A percentile compares a stretch with the other conserved stretches of the same genome.
Conservation (phyloP, 441 rosid species). For the Gossypium davidsonii region DNA sequence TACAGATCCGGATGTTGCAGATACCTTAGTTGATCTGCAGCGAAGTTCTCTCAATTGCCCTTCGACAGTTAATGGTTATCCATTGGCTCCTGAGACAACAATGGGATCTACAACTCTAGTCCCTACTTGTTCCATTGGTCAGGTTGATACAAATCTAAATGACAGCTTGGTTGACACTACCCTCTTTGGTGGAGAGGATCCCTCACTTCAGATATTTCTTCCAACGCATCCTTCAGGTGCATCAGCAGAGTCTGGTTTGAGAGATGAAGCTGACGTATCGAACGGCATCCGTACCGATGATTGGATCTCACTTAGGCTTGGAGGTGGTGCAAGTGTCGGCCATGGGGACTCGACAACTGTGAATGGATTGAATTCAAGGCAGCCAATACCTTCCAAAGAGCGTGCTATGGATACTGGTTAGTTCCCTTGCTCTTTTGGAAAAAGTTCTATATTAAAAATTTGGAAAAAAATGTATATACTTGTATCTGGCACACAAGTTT, state of each 20-base stretch:
- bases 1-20: slow-evolving; percentile 37
- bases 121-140: slow-evolving; percentile 49
- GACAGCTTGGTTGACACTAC: slow-evolving; percentile 84
- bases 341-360: slow-evolving; percentile 40
- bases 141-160: slow-evolving; percentile 45
- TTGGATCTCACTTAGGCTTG: slow-evolving; percentile 94
- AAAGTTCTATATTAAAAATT: background rate
- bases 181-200: slow-evolving; percentile 74
- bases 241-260: slow-evolving; percentile 45
- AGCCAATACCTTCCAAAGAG: slow-evolving; percentile 47
- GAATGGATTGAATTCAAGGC: slow-evolving; percentile 55
- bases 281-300: slow-evolving; percentile 76
- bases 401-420: slow-evolving; percentile 63
- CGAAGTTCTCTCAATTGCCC: slow-evolving; percentile 49
- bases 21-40: slow-evolving; percentile 56
- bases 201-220: slow-evolving; percentile 88
- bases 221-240: slow-evolving; percentile 75
- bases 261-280: slow-evolving; percentile 65
- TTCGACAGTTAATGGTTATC: slow-evolving; percentile 54
- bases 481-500: no score
- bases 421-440: slow-evolving; percentile 31
- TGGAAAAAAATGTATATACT: no score
- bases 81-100: slow-evolving; percentile 53
- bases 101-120: slow-evolving; percentile 41
- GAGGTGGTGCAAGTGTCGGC: slow-evolving; percentile 56